phyloP scores from a whole-genome alignment of 495 filamentous ascomycete species.

The Xylaria scruposa region DNA sequence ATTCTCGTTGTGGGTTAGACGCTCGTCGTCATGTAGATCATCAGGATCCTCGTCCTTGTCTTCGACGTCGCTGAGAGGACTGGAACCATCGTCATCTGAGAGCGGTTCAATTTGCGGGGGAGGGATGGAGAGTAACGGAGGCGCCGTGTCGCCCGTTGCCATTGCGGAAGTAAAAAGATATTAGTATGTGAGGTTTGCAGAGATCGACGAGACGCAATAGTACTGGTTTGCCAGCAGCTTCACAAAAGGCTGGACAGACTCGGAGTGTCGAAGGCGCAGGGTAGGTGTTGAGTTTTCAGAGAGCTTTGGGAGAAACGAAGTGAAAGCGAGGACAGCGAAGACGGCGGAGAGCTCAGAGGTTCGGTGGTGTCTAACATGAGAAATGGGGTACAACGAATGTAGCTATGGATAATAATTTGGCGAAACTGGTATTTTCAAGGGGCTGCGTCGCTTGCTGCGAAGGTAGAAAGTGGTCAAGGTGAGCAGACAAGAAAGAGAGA shows the following conservation, averaged over 20 bases:
- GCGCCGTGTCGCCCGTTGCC: conserved; percentile 55
- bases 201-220: background rate
- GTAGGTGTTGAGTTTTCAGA: conserved; percentile 13
- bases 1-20: conserved; percentile 52
- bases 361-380: conserved; percentile 17
- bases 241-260: background rate
- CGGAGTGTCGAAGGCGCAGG: conserved; percentile 11
- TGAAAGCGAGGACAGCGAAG: background rate
- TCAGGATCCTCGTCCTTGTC: conserved; percentile 65
- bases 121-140: conserved; percentile 53
- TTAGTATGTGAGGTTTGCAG: background rate
- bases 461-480: conserved; percentile 10
- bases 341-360: conserved; percentile 11
- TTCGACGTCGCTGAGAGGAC: conserved; percentile 91
- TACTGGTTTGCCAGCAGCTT: background rate
- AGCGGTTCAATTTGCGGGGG: conserved; percentile 49
- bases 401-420: conserved; percentile 1
- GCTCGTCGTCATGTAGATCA: conserved; percentile 51
- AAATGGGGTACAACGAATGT: conserved; percentile 5
- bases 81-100: conserved; percentile 53
- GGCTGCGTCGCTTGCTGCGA: background rate
- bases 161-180: conserved; percentile 36
- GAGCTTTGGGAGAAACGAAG: conserved; percentile 20
- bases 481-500: conserved; percentile 21
- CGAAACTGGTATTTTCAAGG: conserved; percentile 1